phyloP scores from a whole-genome alignment of 192 early-diverging fungal species.

The Chytriomyces sp. region DNA sequence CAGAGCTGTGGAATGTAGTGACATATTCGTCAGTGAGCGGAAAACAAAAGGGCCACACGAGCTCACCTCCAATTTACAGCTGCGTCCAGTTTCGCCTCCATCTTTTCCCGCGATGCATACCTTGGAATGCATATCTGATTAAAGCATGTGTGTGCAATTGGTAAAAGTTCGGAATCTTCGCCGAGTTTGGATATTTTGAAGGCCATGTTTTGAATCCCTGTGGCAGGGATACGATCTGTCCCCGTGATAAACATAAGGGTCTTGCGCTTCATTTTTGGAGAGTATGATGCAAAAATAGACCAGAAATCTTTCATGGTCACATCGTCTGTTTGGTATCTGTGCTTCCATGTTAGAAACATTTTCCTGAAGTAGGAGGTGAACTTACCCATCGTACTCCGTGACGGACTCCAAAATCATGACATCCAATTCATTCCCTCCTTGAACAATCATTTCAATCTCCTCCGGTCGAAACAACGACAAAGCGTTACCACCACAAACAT shows the following conservation, averaged over 20 bases:
- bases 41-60: conserved; percentile 7
- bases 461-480: conserved; percentile 58
- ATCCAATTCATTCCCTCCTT: conserved; percentile 58
- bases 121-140: conserved; percentile 73
- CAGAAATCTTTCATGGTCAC: conserved; percentile 76
- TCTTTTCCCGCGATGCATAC: conserved; percentile 72
- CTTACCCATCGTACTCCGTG: conserved; percentile 63
- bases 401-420: conserved; percentile 51
- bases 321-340: conserved; percentile 73
- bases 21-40: background rate
- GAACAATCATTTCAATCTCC: conserved; percentile 64
- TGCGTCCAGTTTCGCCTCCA: conserved; percentile 68
- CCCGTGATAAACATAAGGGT: conserved; percentile 88
- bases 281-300: conserved; percentile 71
- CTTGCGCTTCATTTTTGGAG: conserved; percentile 68
- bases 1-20: conserved; percentile 6
- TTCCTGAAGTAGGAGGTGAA: conserved; percentile 60
- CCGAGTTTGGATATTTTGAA: conserved; percentile 56
- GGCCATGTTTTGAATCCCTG: conserved; percentile 56
- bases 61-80: conserved; percentile 72
- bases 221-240: conserved; percentile 80
- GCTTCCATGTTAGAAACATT: conserved; percentile 17
- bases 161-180: conserved; percentile 76
- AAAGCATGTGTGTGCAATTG: conserved; percentile 90
- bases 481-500: conserved; percentile 72